Evolutionary conservation across 2,329 filamentous ascomycete species (phyloP).

Genomic region (Trichoderma semiorbis): DNA sequence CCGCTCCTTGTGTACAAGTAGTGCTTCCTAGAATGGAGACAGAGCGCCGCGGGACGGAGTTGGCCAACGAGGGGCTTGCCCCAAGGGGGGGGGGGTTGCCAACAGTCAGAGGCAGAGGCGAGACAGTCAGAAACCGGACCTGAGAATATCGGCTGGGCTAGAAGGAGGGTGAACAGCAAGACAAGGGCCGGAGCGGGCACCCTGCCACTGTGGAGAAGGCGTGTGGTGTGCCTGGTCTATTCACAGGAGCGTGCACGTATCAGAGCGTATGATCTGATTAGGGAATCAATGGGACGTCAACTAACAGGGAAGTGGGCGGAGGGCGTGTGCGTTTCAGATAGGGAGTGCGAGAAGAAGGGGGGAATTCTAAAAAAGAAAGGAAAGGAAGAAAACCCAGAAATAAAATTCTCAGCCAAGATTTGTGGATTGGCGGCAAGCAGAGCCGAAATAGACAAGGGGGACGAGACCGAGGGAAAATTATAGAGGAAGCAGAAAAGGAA

Average conservation of each 20-base stretch:
- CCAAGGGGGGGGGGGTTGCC: constrained; percentile 2
- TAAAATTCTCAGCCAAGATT: constrained; percentile 3
- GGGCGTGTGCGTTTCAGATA: constrained; percentile 16
- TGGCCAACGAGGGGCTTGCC: constrained; percentile 13
- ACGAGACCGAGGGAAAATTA: neutral
- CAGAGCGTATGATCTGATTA: constrained; percentile 25
- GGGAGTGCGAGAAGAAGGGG: constrained; percentile 9
- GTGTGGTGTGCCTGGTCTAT: constrained; percentile 19
- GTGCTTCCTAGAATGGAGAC: constrained; percentile 19
- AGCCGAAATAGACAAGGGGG: neutral
- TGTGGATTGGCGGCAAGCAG: neutral
- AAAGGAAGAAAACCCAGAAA: neutral
- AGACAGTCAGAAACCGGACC: constrained; percentile 15
- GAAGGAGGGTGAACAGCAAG: constrained; percentile 14
- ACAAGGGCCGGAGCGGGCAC: constrained; percentile 23
- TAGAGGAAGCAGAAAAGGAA: neutral
- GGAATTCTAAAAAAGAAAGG: neutral
- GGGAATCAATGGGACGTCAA: constrained; percentile 21
- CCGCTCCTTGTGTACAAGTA: constrained; percentile 8
- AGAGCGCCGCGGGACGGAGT: constrained; percentile 12
- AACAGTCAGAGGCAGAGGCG: constrained; percentile 5
- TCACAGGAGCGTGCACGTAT: constrained; percentile 19
- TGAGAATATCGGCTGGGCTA: constrained; percentile 16
- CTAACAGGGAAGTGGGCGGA: constrained; percentile 18
- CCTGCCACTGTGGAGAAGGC: constrained; percentile 23